These are phyloP conservation scores for Daldinia bambusicola DNA, from an alignment of 495 filamentous ascomycete genomes.

Conservation along the genomic window DNA sequence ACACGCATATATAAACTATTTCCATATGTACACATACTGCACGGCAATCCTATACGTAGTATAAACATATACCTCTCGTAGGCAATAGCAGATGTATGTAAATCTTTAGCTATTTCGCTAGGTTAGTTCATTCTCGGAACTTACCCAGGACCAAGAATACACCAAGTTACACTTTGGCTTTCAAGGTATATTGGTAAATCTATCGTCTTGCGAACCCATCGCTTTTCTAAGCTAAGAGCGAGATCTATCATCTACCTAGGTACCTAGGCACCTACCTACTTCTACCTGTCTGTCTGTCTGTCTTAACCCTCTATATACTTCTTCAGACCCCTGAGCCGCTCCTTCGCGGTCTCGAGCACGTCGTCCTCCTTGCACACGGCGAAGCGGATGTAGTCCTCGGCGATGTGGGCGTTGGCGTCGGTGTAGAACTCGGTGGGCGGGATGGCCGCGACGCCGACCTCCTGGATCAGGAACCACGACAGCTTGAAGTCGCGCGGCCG, in stretches of 20 bases:
- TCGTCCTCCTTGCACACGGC: constrained; percentile 97
- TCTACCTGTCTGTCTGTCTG: no score
- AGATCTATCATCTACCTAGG: background rate
- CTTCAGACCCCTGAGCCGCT: constrained; percentile 85
- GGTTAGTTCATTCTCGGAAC: background rate
- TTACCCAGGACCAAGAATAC: background rate
- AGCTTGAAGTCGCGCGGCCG: constrained; percentile 93
- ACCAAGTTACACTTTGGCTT: background rate
- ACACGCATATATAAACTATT: background rate
- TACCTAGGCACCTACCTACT: constrained; percentile 13
- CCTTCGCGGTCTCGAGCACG: constrained; percentile 88
- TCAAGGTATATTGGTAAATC: constrained; percentile 14
- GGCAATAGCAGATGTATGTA: background rate
- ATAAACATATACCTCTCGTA: no score
- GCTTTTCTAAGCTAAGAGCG: background rate
- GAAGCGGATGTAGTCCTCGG: constrained; percentile 92
- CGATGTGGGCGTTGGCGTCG: constrained; percentile 79
- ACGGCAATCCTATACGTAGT: no score
- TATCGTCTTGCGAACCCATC: constrained; percentile 1
- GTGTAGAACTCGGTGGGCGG: constrained; percentile 98
- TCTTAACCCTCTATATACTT: constrained; percentile 68
- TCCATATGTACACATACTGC: background rate
- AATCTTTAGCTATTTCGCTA: background rate
- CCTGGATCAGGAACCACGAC: constrained; percentile 94
- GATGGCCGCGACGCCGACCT: constrained; percentile 94